These are phyloP conservation scores for Ulota crispa DNA, from an alignment of 225 moss, liverwort and hornwort genomes.

Conservation along the genomic window DNA sequence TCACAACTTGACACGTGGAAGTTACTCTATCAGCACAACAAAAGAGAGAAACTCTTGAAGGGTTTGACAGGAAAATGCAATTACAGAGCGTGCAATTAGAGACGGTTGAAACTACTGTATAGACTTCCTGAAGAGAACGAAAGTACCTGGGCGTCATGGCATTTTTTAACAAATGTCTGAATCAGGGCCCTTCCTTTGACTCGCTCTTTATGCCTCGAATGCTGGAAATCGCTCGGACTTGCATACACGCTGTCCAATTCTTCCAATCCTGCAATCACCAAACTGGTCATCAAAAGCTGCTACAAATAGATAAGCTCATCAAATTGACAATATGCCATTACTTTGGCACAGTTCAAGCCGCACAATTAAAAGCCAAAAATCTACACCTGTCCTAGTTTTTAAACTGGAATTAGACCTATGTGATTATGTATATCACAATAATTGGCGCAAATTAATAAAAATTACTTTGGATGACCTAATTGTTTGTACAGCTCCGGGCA, in stretches of 20 bases:
- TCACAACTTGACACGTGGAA: not conserved
- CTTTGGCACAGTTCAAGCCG: too few relatives aligned
- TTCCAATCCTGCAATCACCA: slow-evolving; percentile 48
- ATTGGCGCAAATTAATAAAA: too few relatives aligned
- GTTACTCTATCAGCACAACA: not conserved
- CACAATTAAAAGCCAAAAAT: too few relatives aligned
- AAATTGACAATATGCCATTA: too few relatives aligned
- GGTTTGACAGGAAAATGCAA: not conserved
- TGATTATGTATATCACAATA: too few relatives aligned
- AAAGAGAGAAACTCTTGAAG: not conserved
- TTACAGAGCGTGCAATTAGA: not conserved
- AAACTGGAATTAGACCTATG: too few relatives aligned
- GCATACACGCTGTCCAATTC: slow-evolving; percentile 88
- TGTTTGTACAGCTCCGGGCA: not conserved
- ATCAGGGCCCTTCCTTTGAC: slow-evolving; percentile 50
- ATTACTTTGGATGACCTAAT: not conserved
- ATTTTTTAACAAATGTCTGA: slow-evolving; percentile 56
- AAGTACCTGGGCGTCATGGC: slow-evolving; percentile 64
- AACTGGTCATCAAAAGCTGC: slow-evolving; percentile 1
- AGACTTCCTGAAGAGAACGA: not conserved
- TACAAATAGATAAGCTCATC: not conserved
- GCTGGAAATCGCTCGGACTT: slow-evolving; percentile 65
- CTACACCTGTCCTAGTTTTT: too few relatives aligned
- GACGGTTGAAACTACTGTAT: not conserved
- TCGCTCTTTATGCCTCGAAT: slow-evolving; percentile 35